Percentiles rank a stretch among this genome's conserved stretches.
These are phyloP conservation scores for Leccinum disarticulatum DNA, from an alignment of 768 basidiomycete species.

Conservation along the genomic window DNA sequence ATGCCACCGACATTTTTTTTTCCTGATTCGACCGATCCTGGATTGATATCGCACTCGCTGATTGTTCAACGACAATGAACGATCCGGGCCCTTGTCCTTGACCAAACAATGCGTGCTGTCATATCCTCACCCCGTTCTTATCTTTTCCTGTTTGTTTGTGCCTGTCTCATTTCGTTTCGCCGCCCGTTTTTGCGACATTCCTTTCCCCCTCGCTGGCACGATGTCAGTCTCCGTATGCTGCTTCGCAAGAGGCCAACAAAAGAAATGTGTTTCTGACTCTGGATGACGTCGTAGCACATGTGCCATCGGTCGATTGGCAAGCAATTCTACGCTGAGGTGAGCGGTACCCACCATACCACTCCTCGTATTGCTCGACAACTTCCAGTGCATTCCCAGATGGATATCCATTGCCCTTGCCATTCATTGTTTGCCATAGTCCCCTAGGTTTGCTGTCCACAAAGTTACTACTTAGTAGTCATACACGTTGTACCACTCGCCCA, in stretches of 20 bases:
- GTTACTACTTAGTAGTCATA: too few relatives aligned
- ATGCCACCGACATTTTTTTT: too few relatives aligned
- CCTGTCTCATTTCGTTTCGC: too few relatives aligned
- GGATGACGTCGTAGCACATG: neutral
- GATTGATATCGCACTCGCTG: too few relatives aligned
- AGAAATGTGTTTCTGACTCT: neutral
- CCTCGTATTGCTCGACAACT: neutral
- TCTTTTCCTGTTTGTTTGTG: neutral
- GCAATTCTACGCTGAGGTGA: neutral
- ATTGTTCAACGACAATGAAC: neutral
- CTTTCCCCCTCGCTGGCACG: neutral
- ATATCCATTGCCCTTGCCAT: too few relatives aligned
- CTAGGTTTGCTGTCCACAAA: too few relatives aligned
- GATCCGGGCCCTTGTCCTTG: neutral
- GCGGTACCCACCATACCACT: neutral
- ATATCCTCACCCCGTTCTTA: neutral
- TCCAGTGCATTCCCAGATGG: too few relatives aligned
- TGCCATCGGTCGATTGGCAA: neutral
- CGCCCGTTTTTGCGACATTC: neutral
- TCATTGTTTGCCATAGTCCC: too few relatives aligned
- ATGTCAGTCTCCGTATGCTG: neutral
- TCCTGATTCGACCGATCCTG: too few relatives aligned
- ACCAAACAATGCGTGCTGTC: neutral
- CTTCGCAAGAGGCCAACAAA: neutral
- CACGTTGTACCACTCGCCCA: too few relatives aligned